Evolutionary conservation across 148 eudicot species (phyloP), one percentile per base, ranked within the genome.

Genomic region (Amaranthus palmeri): DNA sequence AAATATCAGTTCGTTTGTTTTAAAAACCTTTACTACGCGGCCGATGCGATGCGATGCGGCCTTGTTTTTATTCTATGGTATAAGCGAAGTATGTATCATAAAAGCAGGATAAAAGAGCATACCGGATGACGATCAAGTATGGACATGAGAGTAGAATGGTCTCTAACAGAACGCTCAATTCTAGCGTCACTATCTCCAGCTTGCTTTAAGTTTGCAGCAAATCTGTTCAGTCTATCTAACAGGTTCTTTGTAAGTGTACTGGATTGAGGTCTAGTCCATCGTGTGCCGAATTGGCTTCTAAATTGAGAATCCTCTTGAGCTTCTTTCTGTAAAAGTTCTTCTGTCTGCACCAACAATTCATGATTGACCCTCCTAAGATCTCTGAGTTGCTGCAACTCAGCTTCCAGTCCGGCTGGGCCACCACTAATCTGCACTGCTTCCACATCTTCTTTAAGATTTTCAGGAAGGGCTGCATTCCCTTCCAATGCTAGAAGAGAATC

Each of bases 231-330:
- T 75, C 99, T 83, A 72, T 95, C 99, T 76, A 79, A 93, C 72
- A 92, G 82, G 74, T 85, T 92, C 85, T 95, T 95, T 47, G 97
- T 95, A 52, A 95, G 83, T 67, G 99, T 95, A 82, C 87, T 86
- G 41, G 99, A 95, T 61, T 92, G 99, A 65, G 99, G 99, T 76
- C 97, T 88, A 72, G 99, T 95, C 99, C 99, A 95, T 52, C 97
- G 85, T 51, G 90, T 88, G 67, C 99, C 97, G 75, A 92, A 95
- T 77, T 95, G 99, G 74, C 76, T 83, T 83, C 97, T 89, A 75
- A 95, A 95, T 59, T 95, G 96, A 72, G 87, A 83, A 82, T 95
- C 99, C 80, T 95, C 96, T 62, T 87, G 83, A 48, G 89, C 88
- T 80, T 95, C 99, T 85, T 95, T 92, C 84, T 95, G 97, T 79